Conservation (phyloP, 768 basidiomycete species). For the Psilocybe sp. region DNA sequence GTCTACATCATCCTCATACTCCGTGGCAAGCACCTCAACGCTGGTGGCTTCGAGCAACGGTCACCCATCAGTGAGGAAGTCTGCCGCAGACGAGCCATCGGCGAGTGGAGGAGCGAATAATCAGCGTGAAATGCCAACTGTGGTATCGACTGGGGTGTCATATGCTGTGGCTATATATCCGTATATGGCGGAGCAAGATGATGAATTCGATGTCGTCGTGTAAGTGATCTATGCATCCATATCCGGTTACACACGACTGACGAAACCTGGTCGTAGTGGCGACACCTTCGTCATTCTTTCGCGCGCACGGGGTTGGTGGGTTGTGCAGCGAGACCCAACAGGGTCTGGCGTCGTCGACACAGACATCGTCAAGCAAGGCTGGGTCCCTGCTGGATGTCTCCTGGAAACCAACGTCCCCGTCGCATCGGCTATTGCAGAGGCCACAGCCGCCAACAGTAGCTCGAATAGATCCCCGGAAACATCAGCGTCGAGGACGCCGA, state of each 20-base stretch:
- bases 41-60: constrained; percentile 22
- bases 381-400: constrained; percentile 97
- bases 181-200: constrained; percentile 97
- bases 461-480: constrained; percentile 38
- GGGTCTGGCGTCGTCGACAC: constrained; percentile 78
- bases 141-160: constrained; percentile 58
- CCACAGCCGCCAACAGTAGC: constrained; percentile 58
- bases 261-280: constrained; percentile 47
- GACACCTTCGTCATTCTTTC: constrained; percentile 93
- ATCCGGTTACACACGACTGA: background rate
- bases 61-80: constrained; percentile 21
- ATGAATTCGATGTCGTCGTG: constrained; percentile 98
- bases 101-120: constrained; percentile 12
- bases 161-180: constrained; percentile 99
- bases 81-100: constrained; percentile 16
- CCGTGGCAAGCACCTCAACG: constrained; percentile 23
- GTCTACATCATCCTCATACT: constrained; percentile 21
- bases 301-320: constrained; percentile 98
- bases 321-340: constrained; percentile 90
- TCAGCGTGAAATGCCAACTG: constrained; percentile 25
- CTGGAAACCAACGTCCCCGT: constrained; percentile 92
- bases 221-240: constrained; percentile 39
- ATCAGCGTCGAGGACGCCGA: constrained; percentile 65
- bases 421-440: constrained; percentile 81
- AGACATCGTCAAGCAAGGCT: constrained; percentile 82